A percentile compares a stretch with the other conserved stretches of the same genome.
These are phyloP conservation scores for Trichoderma asperellum DNA, from an alignment of 2,329 filamentous ascomycete species.

Conservation along the genomic window DNA sequence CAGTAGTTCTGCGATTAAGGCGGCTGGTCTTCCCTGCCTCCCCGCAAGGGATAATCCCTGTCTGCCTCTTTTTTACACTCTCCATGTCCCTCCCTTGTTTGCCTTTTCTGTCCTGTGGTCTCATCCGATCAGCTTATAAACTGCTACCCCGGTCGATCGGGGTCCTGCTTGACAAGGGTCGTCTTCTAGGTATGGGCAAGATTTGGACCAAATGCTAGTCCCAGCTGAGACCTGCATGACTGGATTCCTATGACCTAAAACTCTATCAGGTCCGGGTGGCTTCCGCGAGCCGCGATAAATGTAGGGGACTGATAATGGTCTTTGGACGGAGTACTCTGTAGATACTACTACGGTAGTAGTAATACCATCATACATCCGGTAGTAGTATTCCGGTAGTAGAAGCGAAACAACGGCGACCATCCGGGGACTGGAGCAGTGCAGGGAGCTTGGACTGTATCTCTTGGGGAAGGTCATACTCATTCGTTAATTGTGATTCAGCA, in stretches of 20 bases:
- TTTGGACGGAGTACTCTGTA: too few relatives aligned
- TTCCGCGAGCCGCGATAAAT: conserved; percentile 7
- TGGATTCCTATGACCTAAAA: neutral
- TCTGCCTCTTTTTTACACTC: neutral
- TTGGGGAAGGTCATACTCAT: neutral
- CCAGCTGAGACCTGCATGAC: conserved; percentile 2
- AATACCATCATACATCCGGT: neutral
- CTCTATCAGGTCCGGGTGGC: conserved; percentile 3
- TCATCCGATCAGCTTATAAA: neutral
- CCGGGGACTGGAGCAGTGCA: neutral
- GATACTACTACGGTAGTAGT: neutral
- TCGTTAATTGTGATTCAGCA: too few relatives aligned
- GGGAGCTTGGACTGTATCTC: neutral
- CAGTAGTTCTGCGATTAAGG: neutral
- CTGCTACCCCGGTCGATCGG: conserved; percentile 14
- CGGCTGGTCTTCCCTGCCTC: neutral
- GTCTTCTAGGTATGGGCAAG: neutral
- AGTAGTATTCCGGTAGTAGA: neutral
- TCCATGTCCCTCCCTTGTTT: neutral
- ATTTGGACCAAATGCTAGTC: neutral
- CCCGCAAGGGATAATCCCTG: neutral
- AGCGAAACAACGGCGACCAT: neutral
- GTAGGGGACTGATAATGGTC: neutral
- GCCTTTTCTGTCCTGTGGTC: neutral
- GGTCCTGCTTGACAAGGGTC: conserved; percentile 13